Base-by-base conservation (phyloP, 169 alveolate genomes). In the Cryptosporidium baileyi region DNA sequence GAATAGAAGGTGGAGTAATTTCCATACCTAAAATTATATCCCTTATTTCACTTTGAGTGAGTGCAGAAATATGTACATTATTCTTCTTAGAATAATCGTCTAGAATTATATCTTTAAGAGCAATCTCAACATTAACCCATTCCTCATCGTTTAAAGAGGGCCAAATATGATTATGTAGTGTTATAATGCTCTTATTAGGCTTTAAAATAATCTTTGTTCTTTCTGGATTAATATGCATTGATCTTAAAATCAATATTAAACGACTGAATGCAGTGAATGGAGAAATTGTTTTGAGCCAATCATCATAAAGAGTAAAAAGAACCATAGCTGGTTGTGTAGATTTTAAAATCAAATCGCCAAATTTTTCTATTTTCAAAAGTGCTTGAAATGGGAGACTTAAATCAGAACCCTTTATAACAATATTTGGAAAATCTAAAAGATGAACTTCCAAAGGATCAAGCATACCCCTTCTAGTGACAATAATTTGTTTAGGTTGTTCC, bases 21-120 rank as follows among this genome's bases (percentile, higher is more conserved):
- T 98, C 99, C 99, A 98, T 97, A 34, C 99, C 99, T 49, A 98
- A 91, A 36, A 98, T 97, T 67, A 98, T 98, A 91, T 98, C 99
- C 88, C 99, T 95, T 49, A 98, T 98, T 91, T 98, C 99, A 88
- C 98, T 96, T 93, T 98, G 98, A 19, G 99, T 98, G 52, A 98
- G 90, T 5, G 99, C 94, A 9, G 99, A 98, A 11, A 97, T 98
- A 89, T 98, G 98, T 7, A 98, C 98, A 91, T 98, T 98, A 91
- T 98, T 97, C 88, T 97, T 96, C 94, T 98, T 98, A 17, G 99
- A 98, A 89, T 98, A 98, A 91, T 98, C 99, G 30, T 97, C 98
- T 60, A 98, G 91, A 79, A 98, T 98, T 79, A 98, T 85, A 80
- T 98, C 99, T 90, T 97, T 98, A 59, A 98, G 91, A 88, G 98